Percentiles rank a stretch among this genome's conserved stretches.
Conservation (phyloP, 2,329 filamentous ascomycete genomes). For the Penicillium corylophilum region DNA sequence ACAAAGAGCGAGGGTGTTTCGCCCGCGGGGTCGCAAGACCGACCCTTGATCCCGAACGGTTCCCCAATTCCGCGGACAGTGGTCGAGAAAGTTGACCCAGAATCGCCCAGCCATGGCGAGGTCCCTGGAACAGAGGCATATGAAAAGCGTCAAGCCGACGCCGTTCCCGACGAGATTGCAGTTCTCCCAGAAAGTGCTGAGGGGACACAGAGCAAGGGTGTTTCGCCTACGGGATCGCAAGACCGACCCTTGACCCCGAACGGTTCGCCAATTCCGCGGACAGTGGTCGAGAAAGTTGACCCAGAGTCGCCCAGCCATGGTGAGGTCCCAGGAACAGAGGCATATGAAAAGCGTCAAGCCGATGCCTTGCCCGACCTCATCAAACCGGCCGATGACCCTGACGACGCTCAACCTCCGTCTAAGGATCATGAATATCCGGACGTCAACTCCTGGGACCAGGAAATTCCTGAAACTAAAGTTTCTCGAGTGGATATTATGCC, state of each 20-base stretch:
- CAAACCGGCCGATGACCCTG: constrained; percentile 47
- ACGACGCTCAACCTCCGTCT: constrained; percentile 27
- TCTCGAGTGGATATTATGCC: constrained; percentile 45
- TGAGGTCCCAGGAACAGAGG: constrained; percentile 61
- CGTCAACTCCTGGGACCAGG: constrained; percentile 9
- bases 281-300: constrained; percentile 63
- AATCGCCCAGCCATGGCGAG: constrained; percentile 59
- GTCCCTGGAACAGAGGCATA: constrained; percentile 61
- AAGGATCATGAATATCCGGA: constrained; percentile 22
- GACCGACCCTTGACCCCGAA: constrained; percentile 52
- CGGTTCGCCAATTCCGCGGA: constrained; percentile 56
- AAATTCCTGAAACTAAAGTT: constrained; percentile 46
- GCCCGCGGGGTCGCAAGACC: constrained; percentile 42
- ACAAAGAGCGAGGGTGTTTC: constrained; percentile 43
- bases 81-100: constrained; percentile 61
- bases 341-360: constrained; percentile 56
- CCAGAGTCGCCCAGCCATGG: constrained; percentile 57
- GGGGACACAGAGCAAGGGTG: constrained; percentile 41
- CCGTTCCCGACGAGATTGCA: constrained; percentile 62
- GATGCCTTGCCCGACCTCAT: constrained; percentile 63
- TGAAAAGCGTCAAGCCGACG: constrained; percentile 57
- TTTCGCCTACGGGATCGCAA: constrained; percentile 41
- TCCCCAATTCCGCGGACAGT: constrained; percentile 58
- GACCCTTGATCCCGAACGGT: constrained; percentile 52
- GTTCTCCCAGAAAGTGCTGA: constrained; percentile 50